Percentiles rank a stretch among this genome's conserved stretches.
These are phyloP conservation scores for Rubroshorea leprosula DNA, from an alignment of 345 rosid genomes.

Conservation along the genomic window DNA sequence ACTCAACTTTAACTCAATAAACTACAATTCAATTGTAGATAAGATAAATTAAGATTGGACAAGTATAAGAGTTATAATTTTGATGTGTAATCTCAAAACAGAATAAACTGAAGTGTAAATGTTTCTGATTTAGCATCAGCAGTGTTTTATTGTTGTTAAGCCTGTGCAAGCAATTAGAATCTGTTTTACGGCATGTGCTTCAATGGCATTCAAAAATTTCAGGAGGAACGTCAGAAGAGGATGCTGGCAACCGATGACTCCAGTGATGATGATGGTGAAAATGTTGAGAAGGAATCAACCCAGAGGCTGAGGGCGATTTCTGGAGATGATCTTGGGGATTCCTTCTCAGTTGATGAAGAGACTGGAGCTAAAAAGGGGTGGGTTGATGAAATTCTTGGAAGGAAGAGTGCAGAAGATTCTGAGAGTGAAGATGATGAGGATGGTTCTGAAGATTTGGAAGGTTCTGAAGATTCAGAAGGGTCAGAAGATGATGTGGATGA, in stretches of 20 bases:
- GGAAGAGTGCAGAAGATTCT: constrained; percentile 42
- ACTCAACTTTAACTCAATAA: too few species aligned
- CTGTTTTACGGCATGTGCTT: neutral
- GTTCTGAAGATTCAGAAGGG: constrained; percentile 38
- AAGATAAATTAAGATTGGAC: too few species aligned
- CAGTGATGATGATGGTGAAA: constrained; percentile 71
- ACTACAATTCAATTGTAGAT: too few species aligned
- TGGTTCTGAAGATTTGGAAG: constrained; percentile 40
- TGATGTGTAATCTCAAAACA: neutral
- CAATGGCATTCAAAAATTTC: constrained; percentile 11
- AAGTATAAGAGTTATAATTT: neutral
- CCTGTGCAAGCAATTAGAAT: neutral
- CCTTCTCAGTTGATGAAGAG: constrained; percentile 63
- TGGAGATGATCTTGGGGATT: constrained; percentile 94
- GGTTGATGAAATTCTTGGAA: constrained; percentile 82
- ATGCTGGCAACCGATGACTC: constrained; percentile 67
- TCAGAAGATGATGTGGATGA: constrained; percentile 39
- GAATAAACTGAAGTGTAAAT: too few species aligned
- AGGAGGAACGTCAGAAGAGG: constrained; percentile 84
- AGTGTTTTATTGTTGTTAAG: neutral
- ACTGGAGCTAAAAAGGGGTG: constrained; percentile 52
- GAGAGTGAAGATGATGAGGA: constrained; percentile 48
- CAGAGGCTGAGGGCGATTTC: constrained; percentile 43
- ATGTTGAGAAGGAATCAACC: constrained; percentile 30
- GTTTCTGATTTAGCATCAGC: neutral